phyloP scores from a whole-genome alignment of 345 rosid genomes.

The Alliaria petiolata region DNA sequence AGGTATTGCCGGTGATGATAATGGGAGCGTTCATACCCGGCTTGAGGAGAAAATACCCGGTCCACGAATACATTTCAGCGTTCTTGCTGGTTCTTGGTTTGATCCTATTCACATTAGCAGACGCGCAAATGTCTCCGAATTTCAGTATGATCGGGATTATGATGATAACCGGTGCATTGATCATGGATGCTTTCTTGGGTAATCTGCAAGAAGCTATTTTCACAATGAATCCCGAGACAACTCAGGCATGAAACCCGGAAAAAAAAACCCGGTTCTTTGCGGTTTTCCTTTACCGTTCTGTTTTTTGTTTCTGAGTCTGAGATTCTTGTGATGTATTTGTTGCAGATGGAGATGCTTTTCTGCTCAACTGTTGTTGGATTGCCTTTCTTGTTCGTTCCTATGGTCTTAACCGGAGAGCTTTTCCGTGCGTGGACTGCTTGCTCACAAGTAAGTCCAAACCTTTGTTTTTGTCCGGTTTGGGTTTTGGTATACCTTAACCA shows the following conservation, averaged over 20 bases:
- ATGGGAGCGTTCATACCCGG: constrained; percentile 99
- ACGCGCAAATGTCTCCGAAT: constrained; percentile 89
- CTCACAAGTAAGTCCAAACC: constrained; percentile 53
- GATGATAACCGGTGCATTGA: constrained; percentile 83
- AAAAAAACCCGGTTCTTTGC: neutral
- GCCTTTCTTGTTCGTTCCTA: constrained; percentile 87
- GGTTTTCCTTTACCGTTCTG: neutral
- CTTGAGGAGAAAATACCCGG: constrained; percentile 75
- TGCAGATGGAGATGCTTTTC: constrained; percentile 93
- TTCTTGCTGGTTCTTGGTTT: constrained; percentile 76
- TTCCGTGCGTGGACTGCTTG: constrained; percentile 94
- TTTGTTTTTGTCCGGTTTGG: neutral
- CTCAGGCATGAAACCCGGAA: constrained; percentile 65
- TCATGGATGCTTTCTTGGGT: constrained; percentile 91
- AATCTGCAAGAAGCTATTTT: constrained; percentile 95
- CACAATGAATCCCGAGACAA: constrained; percentile 83
- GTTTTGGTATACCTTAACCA: neutral
- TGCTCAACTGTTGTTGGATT: constrained; percentile 91
- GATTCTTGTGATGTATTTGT: neutral
- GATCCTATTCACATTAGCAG: constrained; percentile 90
- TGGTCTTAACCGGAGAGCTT: constrained; percentile 94
- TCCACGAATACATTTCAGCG: constrained; percentile 80
- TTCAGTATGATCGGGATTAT: constrained; percentile 78
- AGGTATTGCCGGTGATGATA: constrained; percentile 95
- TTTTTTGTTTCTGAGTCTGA: neutral